phyloP scores from a whole-genome alignment of 176 grass and related monocot genomes.

The Paspalum notatum region DNA sequence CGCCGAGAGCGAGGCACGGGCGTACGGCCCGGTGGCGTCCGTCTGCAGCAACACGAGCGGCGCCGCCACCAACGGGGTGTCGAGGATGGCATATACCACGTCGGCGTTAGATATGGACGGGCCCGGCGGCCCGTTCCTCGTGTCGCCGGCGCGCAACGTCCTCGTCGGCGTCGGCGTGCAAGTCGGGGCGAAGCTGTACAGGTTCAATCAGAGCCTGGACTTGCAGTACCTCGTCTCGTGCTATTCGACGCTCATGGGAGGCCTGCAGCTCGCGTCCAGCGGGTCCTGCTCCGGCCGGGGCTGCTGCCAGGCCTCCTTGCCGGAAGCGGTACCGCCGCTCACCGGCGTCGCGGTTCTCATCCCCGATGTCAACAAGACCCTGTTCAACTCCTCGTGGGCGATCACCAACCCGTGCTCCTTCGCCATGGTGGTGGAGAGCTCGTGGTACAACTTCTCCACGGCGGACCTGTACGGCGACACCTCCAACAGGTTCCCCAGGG shows the following conservation, averaged over 20 bases:
- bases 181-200: accelerated
- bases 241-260: neutral
- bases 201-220: neutral
- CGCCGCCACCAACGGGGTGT: neutral
- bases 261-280: neutral
- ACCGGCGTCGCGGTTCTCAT: neutral
- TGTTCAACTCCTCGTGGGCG: neutral
- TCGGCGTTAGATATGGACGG: too few relatives aligned
- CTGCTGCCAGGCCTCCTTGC: neutral
- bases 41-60: neutral
- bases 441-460: conserved; percentile 10
- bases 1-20: neutral
- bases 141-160: neutral
- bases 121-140: neutral
- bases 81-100: neutral
- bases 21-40: neutral
- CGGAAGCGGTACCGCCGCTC: neutral
- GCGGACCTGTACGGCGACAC: neutral
- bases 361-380: neutral
- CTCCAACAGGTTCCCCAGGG: neutral
- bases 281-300: neutral
- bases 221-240: neutral
- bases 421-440: neutral
- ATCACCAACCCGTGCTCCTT: neutral
- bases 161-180: neutral